Base-by-base conservation (phyloP, 1,284 basidiomycete genomes). In the Puccinia novopanici region DNA sequence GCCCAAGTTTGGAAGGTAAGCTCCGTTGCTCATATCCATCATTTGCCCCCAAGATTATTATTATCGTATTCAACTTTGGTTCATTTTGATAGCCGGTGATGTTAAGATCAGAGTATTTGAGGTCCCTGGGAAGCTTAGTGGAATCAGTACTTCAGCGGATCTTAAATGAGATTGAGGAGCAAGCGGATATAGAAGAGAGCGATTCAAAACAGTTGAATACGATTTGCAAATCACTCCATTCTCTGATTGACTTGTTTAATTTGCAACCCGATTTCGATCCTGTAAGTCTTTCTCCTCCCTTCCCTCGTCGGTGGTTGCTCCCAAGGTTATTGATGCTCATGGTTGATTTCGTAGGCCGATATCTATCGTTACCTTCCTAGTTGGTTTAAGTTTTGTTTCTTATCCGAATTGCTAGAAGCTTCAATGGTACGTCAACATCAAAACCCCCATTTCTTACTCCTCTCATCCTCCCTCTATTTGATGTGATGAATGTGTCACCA, bases 321-420 rank as follows among this genome's bases (percentile, higher is more conserved):
- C 22, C 19, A 22, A 24, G 8, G 1, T 71, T 15, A 37, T 34
- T 54, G 13, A 30, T n/a, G 45, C 19, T 27, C 42, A 2, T 19
- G 12, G 27, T 55, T 80, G n/a, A 10, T 75, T 61, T 57, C 1
- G 15, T 42, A 81, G 80, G 30, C 75, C 27, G 59, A 63, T 74
- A 80, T 76, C 72, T 76, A 50, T 63, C 81, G 81, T 13, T 83
- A 92, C 83, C 93, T 95, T 22, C 92, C 93, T 0, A 91, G 90
- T n/a, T 98, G 94, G 95, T 89, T 96, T 84, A 96, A 96, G 85
- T 95, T 93, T 86, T 93, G 92, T 27, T 98, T 97, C 86, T 88
- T 96, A 0, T 92, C 92, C 1, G 94, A 97, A 85, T 88, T 98
- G 15, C 86, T 98, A 87, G 93, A 94, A 82, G 81, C 91, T 63